Evolutionary conservation across 2,329 filamentous ascomycete genomes (phyloP), one percentile per base, ranked within the genome.

Genomic region (Sporothrix schenckii): DNA sequence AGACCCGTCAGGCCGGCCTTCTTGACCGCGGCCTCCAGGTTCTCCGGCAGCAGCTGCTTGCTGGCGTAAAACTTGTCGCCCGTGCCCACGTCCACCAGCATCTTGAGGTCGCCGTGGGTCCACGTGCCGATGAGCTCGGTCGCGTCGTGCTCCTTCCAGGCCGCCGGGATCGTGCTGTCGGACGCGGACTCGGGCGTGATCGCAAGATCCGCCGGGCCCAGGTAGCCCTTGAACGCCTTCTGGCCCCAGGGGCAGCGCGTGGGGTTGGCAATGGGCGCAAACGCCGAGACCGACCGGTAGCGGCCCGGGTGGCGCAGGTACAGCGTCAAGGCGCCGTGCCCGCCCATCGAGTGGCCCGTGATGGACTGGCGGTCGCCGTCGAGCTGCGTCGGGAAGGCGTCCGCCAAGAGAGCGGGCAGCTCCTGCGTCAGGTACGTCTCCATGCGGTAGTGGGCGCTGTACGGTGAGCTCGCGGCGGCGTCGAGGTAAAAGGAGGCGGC

Each of bases 11-110:
- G 85, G 24, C 92, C 92, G 34, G 88, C 87, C 74, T 91, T 89
- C 82, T 92, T 89, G 71, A 90, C 93, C 14, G 92, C 94, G 76
- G 88, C 86, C 74, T 91, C 88, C 68, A 99, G 89, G 81, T 98
- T 98, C 85, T 99, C 95, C 0, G 94, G 95, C 54, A 98, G 86
- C 70, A 99, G 85, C 81, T 99, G 95, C 61, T 89, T 88, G 80
- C 96, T 89, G 84, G 97, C 94, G 83, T 98, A 98, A 81, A 98
- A 99, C 81, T 94, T 93, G 84, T 99, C 95, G 30, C 88, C 93
- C 4, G 93, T 97, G 54, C 95, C 95, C 71, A 97, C 93, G 78
- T 99, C 94, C 76, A 99, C 92, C 69, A 98, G 82, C 30, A 91
- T 88, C 78, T 93, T 90, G 66, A 97, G 82, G 4, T 88, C 86